Base-by-base conservation (phyloP, 1,284 basidiomycete genomes). In the Sporisorium reilianum region DNA sequence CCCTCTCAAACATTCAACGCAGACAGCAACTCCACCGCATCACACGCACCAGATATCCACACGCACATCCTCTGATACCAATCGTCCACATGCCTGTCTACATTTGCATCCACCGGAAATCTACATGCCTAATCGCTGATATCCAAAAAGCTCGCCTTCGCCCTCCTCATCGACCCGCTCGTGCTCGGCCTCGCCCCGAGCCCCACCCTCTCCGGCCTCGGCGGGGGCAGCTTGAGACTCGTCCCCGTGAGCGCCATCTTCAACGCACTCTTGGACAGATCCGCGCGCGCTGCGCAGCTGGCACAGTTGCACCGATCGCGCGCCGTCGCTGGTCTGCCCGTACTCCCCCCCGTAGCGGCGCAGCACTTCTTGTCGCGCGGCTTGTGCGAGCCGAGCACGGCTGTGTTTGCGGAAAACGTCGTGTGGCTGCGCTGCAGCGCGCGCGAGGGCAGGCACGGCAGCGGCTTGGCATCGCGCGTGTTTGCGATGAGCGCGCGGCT, bases 401-500 rank as follows among this genome's bases (percentile, higher is more conserved):
- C 36, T n/a, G 4, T 38, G 36, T n/a, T 38, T 7, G 32, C 32
- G 6, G 30, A 42, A 10, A 16, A 5, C 7, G 52, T 8, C 0
- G 53, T 67, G 2, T 60, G 26, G 58, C 58, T 61, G n/a, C 58
- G 53, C 30, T 67, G 57, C 9, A 49, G 23, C 4, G 25, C 11
- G 9, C 16, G 36, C 7, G 3, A n/a, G 3, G 66, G 66, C 0
- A 69, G 41, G 2, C 10, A 20, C 0, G 67, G 67, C 0, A 69
- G 57, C 0, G 67, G 61, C 20, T 69, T 69, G 50, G 14, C 11
- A 53, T 61, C 36, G 32, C 34, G 30, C 16, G 46, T 22, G 14
- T 34, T 42, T 22, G 23, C 28, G 18, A 20, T 22, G 23, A n/a
- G 16, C 11, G 18, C 12, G 50, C 18, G 20, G 23, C 26, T 8